Evolutionary conservation across 352 stramenopile genomes (phyloP).

Genomic region (Phytophthora sp.): DNA sequence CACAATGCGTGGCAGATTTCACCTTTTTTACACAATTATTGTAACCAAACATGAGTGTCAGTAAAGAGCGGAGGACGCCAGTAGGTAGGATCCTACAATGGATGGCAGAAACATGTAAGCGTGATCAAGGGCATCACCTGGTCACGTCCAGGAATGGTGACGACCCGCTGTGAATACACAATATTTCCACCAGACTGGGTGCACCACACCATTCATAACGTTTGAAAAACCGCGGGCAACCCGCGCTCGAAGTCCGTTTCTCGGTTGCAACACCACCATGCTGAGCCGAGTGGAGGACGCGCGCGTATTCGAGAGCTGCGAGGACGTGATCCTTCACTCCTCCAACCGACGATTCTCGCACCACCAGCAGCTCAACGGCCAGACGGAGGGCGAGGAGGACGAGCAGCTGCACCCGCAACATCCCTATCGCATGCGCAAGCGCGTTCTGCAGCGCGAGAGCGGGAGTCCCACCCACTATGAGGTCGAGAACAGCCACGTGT

Average conservation of each 20-base stretch:
- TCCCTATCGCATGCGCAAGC: conserved; percentile 48
- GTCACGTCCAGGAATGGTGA: not conserved
- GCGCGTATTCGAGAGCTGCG: conserved; percentile 68
- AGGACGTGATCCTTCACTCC: conserved; percentile 55
- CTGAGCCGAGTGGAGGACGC: conserved; percentile 62
- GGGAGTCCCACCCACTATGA: conserved; percentile 2
- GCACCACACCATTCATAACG: not conserved
- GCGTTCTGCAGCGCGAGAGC: conserved; percentile 27
- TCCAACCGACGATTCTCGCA: conserved; percentile 6
- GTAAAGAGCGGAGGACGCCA: not conserved
- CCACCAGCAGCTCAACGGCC: conserved; percentile 9
- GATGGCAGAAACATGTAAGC: no score
- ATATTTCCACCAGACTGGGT: not conserved
- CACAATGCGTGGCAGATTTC: not conserved
- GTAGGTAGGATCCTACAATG: no score
- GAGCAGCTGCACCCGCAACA: conserved; percentile 47
- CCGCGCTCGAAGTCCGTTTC: not conserved
- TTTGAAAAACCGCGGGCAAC: conserved; percentile 18
- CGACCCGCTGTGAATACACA: not conserved
- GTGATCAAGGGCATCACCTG: not conserved
- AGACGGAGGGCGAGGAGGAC: conserved; percentile 22
- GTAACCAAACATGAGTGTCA: not conserved
- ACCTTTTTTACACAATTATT: not conserved
- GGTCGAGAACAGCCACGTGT: not conserved
- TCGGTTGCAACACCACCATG: conserved; percentile 33